Base-by-base conservation (phyloP, 208 protist genomes). In the Wallacemonas rigidus region DNA sequence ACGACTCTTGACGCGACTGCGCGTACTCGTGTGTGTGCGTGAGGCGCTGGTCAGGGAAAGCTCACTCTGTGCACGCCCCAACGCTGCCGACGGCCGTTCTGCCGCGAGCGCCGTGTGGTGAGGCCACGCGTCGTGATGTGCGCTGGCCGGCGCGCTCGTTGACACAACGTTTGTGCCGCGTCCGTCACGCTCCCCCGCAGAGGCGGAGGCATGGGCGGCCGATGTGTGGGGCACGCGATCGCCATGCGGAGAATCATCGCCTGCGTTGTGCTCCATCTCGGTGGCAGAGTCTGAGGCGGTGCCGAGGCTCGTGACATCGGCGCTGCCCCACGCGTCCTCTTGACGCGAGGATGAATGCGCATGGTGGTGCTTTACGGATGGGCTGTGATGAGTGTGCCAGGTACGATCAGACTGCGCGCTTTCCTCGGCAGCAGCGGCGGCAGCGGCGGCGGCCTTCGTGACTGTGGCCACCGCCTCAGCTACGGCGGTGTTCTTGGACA, bases 1-100 rank as follows among this genome's bases (percentile, higher is more conserved):
- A 3, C 60, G 60, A 17, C 60, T 65, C 60, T 65, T 41, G 41
- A 65, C 60, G 12, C 60, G 60, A 26, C 60, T 65, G 43, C 60
- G 60, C 60, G 43, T 65, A 41, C 60, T 65, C n/a, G 60, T 65
- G 60, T 51, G 60, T 4, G 6, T 53, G 43, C 41, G 60, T 3
- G 41, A 6, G 35, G 6, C 35, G 36, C 3, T 41, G 56, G 8
- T 38, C 26, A 62, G 56, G 35, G 38, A 43, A 6, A 62, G 14
- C 8, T 62, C 56, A 26, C 56, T 62, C 26, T 41, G 56, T 6
- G 56, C 56, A 41, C 56, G 56, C 36, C n/a, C 56, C 8, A 38
- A 17, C 54, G 35, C 11, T 51, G 47, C 14, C 47, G 47, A 26
- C 26, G 26, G 26, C 26, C 26, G 26, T 26, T 26, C 26, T 26